phyloP scores from a whole-genome alignment of 768 basidiomycete genomes.

The Termitomyces heimii region DNA sequence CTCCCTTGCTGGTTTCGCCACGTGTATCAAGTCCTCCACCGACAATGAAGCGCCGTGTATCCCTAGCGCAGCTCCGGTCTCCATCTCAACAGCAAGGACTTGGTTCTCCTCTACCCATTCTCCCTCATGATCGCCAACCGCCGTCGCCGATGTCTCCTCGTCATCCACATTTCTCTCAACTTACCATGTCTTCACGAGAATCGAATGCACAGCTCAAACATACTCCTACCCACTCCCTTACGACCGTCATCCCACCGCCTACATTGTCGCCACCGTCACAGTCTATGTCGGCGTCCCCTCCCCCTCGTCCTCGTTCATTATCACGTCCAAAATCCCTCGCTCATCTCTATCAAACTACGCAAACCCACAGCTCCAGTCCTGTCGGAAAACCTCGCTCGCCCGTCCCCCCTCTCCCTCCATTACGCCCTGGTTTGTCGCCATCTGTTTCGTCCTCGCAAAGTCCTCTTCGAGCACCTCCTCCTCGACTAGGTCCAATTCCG shows the following conservation, averaged over 20 bases:
- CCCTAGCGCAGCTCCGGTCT: slow-evolving; percentile 18
- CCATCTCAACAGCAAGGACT: slow-evolving; percentile 10
- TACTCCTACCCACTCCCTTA: slow-evolving; percentile 5
- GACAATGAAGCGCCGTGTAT: slow-evolving; percentile 15
- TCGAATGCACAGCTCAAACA: slow-evolving; percentile 20
- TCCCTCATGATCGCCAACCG: slow-evolving; percentile 12
- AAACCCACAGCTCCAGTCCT: slow-evolving; percentile 15
- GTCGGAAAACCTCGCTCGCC: slow-evolving; percentile 7
- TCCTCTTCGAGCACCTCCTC: slow-evolving; percentile 1
- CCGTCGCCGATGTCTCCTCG: slow-evolving; percentile 22
- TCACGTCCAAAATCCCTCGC: slow-evolving; percentile 11
- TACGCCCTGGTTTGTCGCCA: slow-evolving; percentile 1
- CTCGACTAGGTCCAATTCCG: slow-evolving; percentile 13
- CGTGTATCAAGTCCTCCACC: slow-evolving; percentile 12
- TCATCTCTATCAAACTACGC: slow-evolving; percentile 13
- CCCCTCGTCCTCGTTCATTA: slow-evolving; percentile 2
- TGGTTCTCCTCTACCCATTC: slow-evolving; percentile 9
- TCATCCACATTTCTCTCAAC: slow-evolving; percentile 7
- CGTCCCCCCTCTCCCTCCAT: slow-evolving; percentile 1
- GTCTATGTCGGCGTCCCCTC: background rate
- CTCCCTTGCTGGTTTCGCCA: slow-evolving; percentile 8
- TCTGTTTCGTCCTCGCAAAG: slow-evolving; percentile 1
- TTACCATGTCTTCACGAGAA: slow-evolving; percentile 14
- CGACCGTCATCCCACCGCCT: slow-evolving; percentile 4
- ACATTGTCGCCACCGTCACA: slow-evolving; percentile 1